Percentiles rank a stretch among this genome's conserved stretches.
phyloP scores from a whole-genome alignment of 345 rosid species.

The Aurinia saxatilis region DNA sequence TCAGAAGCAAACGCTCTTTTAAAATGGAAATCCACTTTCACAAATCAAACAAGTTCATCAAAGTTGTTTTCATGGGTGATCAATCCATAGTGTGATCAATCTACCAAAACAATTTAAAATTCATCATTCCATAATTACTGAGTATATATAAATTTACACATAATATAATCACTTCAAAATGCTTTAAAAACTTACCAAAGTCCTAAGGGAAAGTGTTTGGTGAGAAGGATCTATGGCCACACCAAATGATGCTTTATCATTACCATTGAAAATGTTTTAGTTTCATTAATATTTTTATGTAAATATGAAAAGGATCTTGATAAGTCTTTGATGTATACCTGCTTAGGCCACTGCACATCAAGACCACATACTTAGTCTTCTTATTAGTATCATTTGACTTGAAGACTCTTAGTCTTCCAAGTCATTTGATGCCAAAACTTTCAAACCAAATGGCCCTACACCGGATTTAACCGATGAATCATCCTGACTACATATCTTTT shows the following conservation, averaged over 20 bases:
- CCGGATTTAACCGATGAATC: conserved; percentile 34
- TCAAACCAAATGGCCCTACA: conserved; percentile 72
- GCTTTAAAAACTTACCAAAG: conserved; percentile 26
- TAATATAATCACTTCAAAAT: background rate
- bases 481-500: conserved; percentile 40
- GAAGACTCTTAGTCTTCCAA: conserved; percentile 56
- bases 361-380: conserved; percentile 37
- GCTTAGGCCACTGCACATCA: conserved; percentile 89
- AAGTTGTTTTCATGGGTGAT: conserved; percentile 8
- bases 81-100: conserved; percentile 40
- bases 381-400: conserved; percentile 20
- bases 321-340: conserved; percentile 12
- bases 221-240: conserved; percentile 38
- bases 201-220: conserved; percentile 37
- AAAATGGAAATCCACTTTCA: conserved; percentile 23
- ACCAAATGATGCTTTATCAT: conserved; percentile 47
- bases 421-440: conserved; percentile 46
- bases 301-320: background rate
- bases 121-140: too few relatives aligned
- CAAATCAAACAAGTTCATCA: conserved; percentile 10
- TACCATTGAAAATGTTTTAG: background rate
- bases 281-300: background rate
- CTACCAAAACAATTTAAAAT: background rate
- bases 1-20: conserved; percentile 23
- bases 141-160: too few relatives aligned